Base-by-base conservation (phyloP, 2,329 filamentous ascomycete genomes). In the Cercospora sp. region DNA sequence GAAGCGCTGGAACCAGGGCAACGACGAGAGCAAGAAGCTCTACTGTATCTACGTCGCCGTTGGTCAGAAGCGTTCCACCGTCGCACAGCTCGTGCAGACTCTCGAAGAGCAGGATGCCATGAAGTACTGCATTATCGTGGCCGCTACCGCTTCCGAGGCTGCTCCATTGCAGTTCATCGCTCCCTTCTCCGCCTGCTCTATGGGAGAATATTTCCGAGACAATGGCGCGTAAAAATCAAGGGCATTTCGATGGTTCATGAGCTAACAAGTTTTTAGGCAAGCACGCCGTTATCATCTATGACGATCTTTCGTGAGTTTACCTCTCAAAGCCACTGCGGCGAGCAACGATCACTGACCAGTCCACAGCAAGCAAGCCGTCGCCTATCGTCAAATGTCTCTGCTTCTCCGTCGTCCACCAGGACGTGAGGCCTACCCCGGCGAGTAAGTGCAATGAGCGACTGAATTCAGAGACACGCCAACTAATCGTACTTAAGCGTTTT, bases 11-110 rank as follows among this genome's bases (percentile, higher is more conserved):
- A 99, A 99, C 90, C 86, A 84, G 81, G 79, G 83, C 81, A 87
- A 80, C 83, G 94, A 97, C 81, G 95, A 99, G 89, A 85, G 83
- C 81, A 94, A 97, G 91, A 99, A 99, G 90, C 93, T 99, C 68
- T 99, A 97, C 92, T 98, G 94, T 83, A 87, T 99, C 85, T 99
- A 99, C 89, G 95, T 98, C 79, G 95, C 95, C 80, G 90, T 99
- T 78, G 95, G 95, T 80, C 95, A 99, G 90, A 99, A 99, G 90
- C 93, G 95, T 83, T 98, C 95, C 77, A 99, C 95, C 77, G 94
- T 99, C 78, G 95, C 95, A 76, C 95, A 99, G 89, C 90, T 99
- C 79, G 95, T 99, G 87, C 93, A 98, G 92, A 98, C 95, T 73
- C 92, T 99, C 68, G 94, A 98, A 89, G 94, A 98, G 91, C 97